These are phyloP conservation scores for Aeminium ludgeri DNA, from an alignment of 495 filamentous ascomycete genomes.

Conservation along the genomic window DNA sequence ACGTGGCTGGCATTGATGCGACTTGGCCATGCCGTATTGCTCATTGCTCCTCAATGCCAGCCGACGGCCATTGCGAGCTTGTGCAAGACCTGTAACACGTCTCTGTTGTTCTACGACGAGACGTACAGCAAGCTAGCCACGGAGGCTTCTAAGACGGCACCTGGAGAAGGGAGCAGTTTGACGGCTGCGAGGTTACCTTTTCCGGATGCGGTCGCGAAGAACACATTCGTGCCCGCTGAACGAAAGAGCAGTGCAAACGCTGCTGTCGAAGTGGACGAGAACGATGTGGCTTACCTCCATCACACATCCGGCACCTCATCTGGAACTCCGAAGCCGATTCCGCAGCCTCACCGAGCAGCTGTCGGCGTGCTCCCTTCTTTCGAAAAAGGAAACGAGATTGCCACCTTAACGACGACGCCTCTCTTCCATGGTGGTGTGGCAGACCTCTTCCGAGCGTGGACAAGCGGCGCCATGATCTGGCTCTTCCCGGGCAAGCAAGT, in stretches of 20 bases:
- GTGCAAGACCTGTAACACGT: slow-evolving; percentile 24
- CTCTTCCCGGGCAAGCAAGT: slow-evolving; percentile 33
- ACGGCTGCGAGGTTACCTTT: not conserved
- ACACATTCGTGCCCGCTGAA: not conserved
- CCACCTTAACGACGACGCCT: slow-evolving; percentile 45
- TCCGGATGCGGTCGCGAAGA: slow-evolving; percentile 1
- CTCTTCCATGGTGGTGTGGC: slow-evolving; percentile 45
- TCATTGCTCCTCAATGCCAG: slow-evolving; percentile 40
- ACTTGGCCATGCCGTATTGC: slow-evolving; percentile 31
- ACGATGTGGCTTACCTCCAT: slow-evolving; percentile 19
- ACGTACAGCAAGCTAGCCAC: slow-evolving; percentile 17
- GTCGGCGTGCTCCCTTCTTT: slow-evolving; percentile 34
- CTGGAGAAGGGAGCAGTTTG: no score
- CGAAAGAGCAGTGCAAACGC: not conserved
- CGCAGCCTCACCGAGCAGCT: slow-evolving; percentile 32
- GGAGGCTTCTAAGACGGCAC: slow-evolving; percentile 1
- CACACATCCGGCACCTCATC: slow-evolving; percentile 34
- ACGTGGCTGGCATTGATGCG: slow-evolving; percentile 36
- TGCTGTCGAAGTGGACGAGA: not conserved
- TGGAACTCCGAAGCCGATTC: slow-evolving; percentile 38
- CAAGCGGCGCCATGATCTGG: slow-evolving; percentile 34
- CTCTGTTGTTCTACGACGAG: slow-evolving; percentile 25
- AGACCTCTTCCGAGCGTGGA: slow-evolving; percentile 39
- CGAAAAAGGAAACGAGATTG: slow-evolving; percentile 12
- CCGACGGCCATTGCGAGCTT: slow-evolving; percentile 29